These are phyloP conservation scores for Rubus idaeus DNA, from an alignment of 306 rosid genomes.

Conservation along the genomic window DNA sequence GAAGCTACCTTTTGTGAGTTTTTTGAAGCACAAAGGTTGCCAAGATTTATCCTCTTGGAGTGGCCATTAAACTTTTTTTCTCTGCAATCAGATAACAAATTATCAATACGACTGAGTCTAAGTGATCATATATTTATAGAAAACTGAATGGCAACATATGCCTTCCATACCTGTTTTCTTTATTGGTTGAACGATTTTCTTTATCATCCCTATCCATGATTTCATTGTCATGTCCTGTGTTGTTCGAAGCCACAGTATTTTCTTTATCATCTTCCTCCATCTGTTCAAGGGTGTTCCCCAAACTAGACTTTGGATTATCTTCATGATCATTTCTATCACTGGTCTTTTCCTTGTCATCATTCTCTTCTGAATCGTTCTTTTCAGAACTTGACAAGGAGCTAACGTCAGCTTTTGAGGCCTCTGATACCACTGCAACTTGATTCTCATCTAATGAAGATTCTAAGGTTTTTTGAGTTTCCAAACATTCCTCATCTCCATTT, in stretches of 20 bases:
- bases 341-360: not conserved
- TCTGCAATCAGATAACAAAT: constrained; percentile 38
- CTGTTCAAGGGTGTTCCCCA: constrained; percentile 24
- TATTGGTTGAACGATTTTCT: constrained; percentile 53
- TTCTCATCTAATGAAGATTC: constrained; percentile 19
- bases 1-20: constrained; percentile 49
- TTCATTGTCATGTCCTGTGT: constrained; percentile 43
- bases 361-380: constrained; percentile 22
- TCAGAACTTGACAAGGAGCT: constrained; percentile 31
- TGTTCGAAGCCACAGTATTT: constrained; percentile 37
- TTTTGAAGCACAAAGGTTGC: constrained; percentile 47
- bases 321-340: constrained; percentile 19
- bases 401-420: constrained; percentile 29
- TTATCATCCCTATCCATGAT: constrained; percentile 44
- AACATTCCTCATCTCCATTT: constrained; percentile 23
- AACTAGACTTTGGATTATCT: constrained; percentile 27
- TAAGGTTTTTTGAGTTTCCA: constrained; percentile 8
- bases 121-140: not conserved
- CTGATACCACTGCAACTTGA: constrained; percentile 22
- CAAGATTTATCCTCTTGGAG: constrained; percentile 30
- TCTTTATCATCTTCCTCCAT: constrained; percentile 40
- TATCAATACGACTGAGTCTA: constrained; percentile 3
- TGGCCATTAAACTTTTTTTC: constrained; percentile 13
- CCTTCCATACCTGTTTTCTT: constrained; percentile 55
- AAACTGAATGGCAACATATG: not conserved